Base-by-base conservation (phyloP, 2,329 filamentous ascomycete species). In the Aspergillus unguis region DNA sequence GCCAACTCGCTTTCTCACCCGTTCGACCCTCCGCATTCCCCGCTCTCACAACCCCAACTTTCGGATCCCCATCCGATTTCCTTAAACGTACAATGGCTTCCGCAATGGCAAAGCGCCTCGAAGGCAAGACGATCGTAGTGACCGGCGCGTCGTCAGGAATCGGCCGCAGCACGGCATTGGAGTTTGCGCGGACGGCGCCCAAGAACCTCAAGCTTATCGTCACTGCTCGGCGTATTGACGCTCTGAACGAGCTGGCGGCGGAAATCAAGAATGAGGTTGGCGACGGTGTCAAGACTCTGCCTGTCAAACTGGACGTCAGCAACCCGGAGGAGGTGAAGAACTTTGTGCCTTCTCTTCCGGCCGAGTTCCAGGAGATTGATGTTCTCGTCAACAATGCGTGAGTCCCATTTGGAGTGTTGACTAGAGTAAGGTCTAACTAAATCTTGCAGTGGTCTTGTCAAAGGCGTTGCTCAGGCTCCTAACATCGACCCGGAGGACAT, bases 321-420 rank as follows among this genome's bases (percentile, higher is more conserved):
- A 87, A 88, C 53, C 79, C 88, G 0, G 82, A 85, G 3, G 85
- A 94, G 66, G 81, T 97, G 3, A 79, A 80, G 48, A 75, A 74
- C 37, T 92, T 97, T 66, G 85, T 96, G 9, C 75, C 73, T 1
- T 81, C 78, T 37, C 73, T 97, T 63, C 92, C 92, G 0, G 83
- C 85, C 56, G 92, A 91, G 67, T 97, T 90, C 76, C 84, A 82
- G 70, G 84, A 90, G 27, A 87, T 97, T 59, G 84, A 97, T 70
- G 81, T 97, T 2, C 75, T 99, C 54, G 90, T 99, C 27, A 99
- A 99, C 76, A 97, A 97, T 79, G 92, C 92, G 90, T 95, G 73
- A 70, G 87, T 78, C 4, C 7, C 17, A 28, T 4, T 17, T 26
- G 28, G 9, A 6, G 28, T 27, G 17, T 8, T 28, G n/a, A n/a